These are phyloP conservation scores for Trypanosoma melophagium DNA, from an alignment of 208 protist genomes.

Conservation along the genomic window DNA sequence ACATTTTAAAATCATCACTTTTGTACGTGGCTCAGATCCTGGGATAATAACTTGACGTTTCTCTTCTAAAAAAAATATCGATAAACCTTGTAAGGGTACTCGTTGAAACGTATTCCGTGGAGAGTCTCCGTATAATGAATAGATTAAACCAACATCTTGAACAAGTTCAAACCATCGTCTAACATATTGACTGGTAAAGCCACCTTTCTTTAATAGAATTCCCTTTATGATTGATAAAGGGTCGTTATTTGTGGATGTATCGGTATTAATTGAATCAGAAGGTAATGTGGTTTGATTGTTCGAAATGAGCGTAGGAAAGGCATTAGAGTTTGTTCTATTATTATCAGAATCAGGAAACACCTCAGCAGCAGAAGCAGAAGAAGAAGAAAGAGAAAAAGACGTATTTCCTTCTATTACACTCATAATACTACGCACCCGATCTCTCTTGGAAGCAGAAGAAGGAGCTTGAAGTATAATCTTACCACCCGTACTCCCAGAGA, in stretches of 20 bases:
- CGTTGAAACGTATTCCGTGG: constrained; percentile 5
- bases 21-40: background rate
- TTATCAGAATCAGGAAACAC: background rate
- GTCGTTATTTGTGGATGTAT: background rate
- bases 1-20: constrained; percentile 8
- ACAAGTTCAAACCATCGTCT: constrained; percentile 25
- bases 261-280: background rate
- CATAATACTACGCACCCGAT: constrained; percentile 11
- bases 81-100: constrained; percentile 15
- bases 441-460: background rate
- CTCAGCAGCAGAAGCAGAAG: background rate
- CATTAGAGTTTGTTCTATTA: background rate
- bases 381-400: background rate
- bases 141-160: constrained; percentile 11
- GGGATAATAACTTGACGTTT: constrained; percentile 16
- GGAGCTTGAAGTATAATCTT: constrained; percentile 12
- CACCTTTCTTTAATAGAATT: constrained; percentile 19
- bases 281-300: background rate
- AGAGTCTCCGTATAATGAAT: constrained; percentile 11
- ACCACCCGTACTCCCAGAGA: background rate
- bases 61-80: constrained; percentile 12
- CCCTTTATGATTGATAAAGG: constrained; percentile 14
- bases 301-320: too few species aligned
- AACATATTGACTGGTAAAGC: constrained; percentile 4
- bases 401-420: background rate